Base-by-base conservation (phyloP, 2,329 filamentous ascomycete species). In the Colletotrichum euphorbiae region DNA sequence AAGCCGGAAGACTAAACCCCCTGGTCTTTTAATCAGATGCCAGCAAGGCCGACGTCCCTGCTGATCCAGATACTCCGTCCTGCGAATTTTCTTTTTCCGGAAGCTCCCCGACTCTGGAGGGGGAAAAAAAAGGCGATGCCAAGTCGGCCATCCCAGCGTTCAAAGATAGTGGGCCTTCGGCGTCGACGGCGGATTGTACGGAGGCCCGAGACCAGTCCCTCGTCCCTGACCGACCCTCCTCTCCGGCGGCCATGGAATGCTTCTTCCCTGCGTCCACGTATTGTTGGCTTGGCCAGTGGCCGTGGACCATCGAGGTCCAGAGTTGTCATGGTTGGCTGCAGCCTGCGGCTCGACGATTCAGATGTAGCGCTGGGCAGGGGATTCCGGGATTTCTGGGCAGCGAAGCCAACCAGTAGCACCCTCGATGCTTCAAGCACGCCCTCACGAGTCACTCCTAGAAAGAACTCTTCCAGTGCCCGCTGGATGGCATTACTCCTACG, bases 171-270 rank as follows among this genome's bases (percentile, higher is more conserved):
- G 65, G 65, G 54, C 36, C 38, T 36, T 67, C 67, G 56, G 62
- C 50, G 48, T 48, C 12, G 24, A 56, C 67, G 67, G 62, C 62
- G 48, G 62, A 56, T 36, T 21, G 38, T 28, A 56, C 62, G 56
- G 62, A 33, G 56, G 55, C 48, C 55, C 62, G 62, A 60, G 15
- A n/a, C 50, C 55, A 66, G 42, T 31, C 43, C 51, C 51, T 62
- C 38, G 56, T 67, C 61, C 51, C 33, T 65, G 61, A 28, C 54
- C 40, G 54, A 65, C 46, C 62, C 50, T 66, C 40, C 45, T 17
- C 31, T 58, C 42, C 33, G 54, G 38, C 28, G 36, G 33, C 24
- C 21, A 65, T 24, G 50, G 43, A 40, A 19, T n/a, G n/a, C n/a
- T 45, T 11, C 46, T 65, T 51, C 48, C 28, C 45, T 59, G 52